Evolutionary conservation across 2,329 filamentous ascomycete species (phyloP), one percentile per base, ranked within the genome.

Genomic region (Penicillium occitanis): DNA sequence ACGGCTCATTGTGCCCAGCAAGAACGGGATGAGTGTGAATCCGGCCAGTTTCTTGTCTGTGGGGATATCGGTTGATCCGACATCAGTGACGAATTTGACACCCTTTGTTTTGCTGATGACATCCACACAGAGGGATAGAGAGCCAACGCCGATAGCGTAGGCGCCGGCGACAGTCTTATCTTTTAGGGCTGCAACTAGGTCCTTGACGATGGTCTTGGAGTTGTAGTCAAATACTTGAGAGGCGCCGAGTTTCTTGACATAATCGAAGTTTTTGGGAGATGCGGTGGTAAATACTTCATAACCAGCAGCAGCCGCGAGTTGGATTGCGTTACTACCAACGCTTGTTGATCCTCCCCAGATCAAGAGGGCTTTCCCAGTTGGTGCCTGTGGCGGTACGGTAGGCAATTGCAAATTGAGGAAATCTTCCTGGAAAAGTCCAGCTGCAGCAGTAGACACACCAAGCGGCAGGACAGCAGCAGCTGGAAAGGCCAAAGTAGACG

Each of bases 291-390:
- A 70, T 10, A 82, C 78, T 22, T 75, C 74, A 61, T 79, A 75
- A 5, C 80, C 79, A 25, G 78, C 69, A 1, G 73, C 76, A 3
- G 69, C 73, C 1, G 79, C 80, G 17, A 81, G 70, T 65, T 83
- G 81, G 40, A 82, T 77, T 1, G 77, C 79, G 2, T 70, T 72
- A 30, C 75, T 75, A 1, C 83, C 82, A 0, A 83, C 80, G 19
- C 75, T 76, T n/a, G 71, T 71, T 5, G 71, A 70, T 1, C 76
- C 76, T 5, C 84, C 84, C 82, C 83, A 86, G 17, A 85, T 71
- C 4, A 86, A 68, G 0, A 81, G 63, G 13, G 75, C 70, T 67
- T 80, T 71, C 11, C 5, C 25, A n/a, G 8, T 33, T 22, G 71
- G 35, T 14, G 28, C 13, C 65, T 65, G 28, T n/a, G 66, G 57